Evolutionary conservation across 192 early-diverging fungal genomes (phyloP), one percentile per base, ranked within the genome.

Genomic region (Geosiphon pyriformis): DNA sequence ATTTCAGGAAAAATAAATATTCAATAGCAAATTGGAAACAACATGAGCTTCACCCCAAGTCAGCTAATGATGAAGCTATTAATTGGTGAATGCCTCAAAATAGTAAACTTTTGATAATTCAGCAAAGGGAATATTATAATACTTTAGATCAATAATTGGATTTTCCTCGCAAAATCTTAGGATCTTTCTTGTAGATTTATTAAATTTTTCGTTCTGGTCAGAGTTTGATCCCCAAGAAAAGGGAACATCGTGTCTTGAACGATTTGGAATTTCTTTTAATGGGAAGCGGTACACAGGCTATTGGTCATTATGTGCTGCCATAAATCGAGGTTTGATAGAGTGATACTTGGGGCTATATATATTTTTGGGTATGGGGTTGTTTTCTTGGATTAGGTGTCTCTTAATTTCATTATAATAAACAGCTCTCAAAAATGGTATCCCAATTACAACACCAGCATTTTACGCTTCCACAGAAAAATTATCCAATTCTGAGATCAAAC

Each of bases 171-270:
- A n/a, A n/a, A n/a, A 3, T 3, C 20, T 51, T 54, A 80, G 87
- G 87, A 92, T 94, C 26, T 94, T 94, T 52, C 61, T 94, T 4
- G 82, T 91, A 0, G 92, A 94, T 70, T 69, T 86, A 17, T 78
- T 92, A 23, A 94, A 94, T 72, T 94, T 92, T 72, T 92, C 90
- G 25, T 94, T 94, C 70, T 94, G 90, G 90, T 76, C 82, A 22
- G 81, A 87, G 27, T 58, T 78, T 26, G 84, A 82, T n/a, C 68
- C 65, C 47, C 70, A 68, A 8, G 76, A 85, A 62, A 73, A 72
- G 17, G 63, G 74, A 10, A 61, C 65, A 0, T 62, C 76, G 6
- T 63, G 71, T 57, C 74, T 76, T 1, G 70, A 82, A 22, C 81
- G 82, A 37, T 91, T 85, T 72, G 74, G 82, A 11, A 85, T 94